These are phyloP conservation scores for Styphnolobium japonicum DNA, from an alignment of 306 rosid genomes.

Conservation along the genomic window DNA sequence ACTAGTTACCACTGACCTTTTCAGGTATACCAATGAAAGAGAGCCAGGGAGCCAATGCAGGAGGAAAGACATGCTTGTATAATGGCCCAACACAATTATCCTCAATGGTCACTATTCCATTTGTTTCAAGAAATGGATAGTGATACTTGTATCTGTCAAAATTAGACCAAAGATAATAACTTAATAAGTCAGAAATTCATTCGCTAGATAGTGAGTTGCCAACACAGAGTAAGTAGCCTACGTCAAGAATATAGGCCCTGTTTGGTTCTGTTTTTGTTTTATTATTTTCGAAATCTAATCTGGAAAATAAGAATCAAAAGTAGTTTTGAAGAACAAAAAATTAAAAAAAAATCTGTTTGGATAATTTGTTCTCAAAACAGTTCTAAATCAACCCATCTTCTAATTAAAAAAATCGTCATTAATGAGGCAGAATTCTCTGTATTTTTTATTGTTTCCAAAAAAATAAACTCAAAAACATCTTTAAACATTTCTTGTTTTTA, in stretches of 20 bases:
- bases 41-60: constrained; percentile 36
- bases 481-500: background rate
- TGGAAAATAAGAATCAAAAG: no score
- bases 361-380: no score
- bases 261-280: no score
- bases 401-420: no score
- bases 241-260: background rate
- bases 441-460: no score
- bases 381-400: no score
- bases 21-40: constrained; percentile 30
- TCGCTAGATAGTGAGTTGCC: background rate
- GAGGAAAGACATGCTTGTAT: constrained; percentile 39
- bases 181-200: background rate
- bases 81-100: constrained; percentile 36
- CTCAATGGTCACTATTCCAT: constrained; percentile 29
- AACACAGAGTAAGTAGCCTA: background rate
- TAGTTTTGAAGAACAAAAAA: no score
- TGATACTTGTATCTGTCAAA: constrained; percentile 34
- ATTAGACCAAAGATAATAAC: background rate
- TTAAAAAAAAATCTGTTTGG: no score
- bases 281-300: no score
- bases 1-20: constrained; percentile 11
- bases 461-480: no score
- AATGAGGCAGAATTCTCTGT: background rate
- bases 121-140: constrained; percentile 34